These are phyloP conservation scores for Aspergillus sp. DNA, from an alignment of 2,329 filamentous ascomycete genomes.

Conservation along the genomic window DNA sequence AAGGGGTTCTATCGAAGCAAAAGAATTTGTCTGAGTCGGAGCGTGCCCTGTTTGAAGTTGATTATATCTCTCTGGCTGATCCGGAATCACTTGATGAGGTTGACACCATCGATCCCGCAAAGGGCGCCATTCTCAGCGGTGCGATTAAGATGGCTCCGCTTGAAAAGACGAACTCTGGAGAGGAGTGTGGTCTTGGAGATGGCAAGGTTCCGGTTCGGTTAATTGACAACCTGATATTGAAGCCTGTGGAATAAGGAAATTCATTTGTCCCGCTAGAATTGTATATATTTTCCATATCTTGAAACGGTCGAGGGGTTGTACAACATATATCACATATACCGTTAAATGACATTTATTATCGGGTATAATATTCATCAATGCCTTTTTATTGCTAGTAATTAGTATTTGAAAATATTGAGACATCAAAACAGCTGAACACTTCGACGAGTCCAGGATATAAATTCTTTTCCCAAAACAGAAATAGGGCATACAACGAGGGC, in stretches of 20 bases:
- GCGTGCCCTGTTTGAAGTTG: conserved; percentile 74
- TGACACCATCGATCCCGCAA: conserved; percentile 64
- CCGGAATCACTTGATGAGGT: conserved; percentile 80
- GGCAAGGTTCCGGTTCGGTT: conserved; percentile 76
- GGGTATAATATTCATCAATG: no score
- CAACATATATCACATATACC: not conserved
- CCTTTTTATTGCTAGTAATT: not conserved
- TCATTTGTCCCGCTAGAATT: not conserved
- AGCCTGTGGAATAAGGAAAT: conserved; percentile 26
- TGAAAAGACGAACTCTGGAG: conserved; percentile 66
- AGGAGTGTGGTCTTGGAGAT: conserved; percentile 69
- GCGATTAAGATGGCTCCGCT: conserved; percentile 87
- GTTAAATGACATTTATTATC: not conserved
- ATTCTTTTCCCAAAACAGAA: conserved; percentile 20
- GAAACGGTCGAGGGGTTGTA: not conserved
- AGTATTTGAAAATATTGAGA: not conserved
- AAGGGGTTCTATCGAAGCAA: conserved; percentile 60
- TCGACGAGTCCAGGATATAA: not conserved
- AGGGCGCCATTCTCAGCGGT: conserved; percentile 82
- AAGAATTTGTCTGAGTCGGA: conserved; percentile 57
- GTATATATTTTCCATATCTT: not conserved
- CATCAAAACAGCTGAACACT: no score
- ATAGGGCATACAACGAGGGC: conserved; percentile 32
- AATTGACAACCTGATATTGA: conserved; percentile 88
- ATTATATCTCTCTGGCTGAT: conserved; percentile 90